Conservation (phyloP, 2,329 filamentous ascomycete species). For the Lachnellula occidentalis region DNA sequence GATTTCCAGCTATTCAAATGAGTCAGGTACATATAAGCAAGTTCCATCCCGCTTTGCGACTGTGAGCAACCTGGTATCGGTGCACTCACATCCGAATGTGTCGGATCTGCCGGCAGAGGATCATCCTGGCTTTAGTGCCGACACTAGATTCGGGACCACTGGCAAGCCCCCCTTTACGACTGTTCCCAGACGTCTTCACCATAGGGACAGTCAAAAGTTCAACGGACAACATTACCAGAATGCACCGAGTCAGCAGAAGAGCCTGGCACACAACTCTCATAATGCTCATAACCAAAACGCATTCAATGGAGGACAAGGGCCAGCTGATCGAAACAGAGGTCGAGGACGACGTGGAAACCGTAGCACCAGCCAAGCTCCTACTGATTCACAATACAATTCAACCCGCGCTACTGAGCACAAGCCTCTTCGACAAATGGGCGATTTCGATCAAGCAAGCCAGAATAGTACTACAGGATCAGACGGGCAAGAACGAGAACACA, state of each 20-base stretch:
- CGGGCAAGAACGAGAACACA: not conserved
- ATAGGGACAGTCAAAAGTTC: not conserved
- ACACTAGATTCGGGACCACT: conserved; percentile 9
- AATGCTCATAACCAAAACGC: too few species aligned
- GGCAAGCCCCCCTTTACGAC: not conserved
- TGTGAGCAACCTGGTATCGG: conserved; percentile 3
- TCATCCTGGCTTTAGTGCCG: conserved; percentile 3
- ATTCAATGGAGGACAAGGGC: not conserved
- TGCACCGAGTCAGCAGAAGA: not conserved
- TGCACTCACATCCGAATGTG: conserved; percentile 5
- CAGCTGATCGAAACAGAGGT: not conserved
- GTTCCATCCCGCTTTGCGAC: conserved; percentile 10
- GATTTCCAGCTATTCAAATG: not conserved
- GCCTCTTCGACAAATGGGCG: not conserved
- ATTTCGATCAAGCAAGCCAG: too few species aligned
- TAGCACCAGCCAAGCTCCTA: not conserved
- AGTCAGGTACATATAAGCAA: conserved; percentile 4
- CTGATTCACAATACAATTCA: not conserved
- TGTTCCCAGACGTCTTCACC: not conserved
- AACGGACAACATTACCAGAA: not conserved
- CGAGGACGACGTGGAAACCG: not conserved
- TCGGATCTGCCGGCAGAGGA: not conserved
- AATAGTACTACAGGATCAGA: not conserved
- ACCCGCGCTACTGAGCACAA: not conserved
- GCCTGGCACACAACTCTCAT: too few species aligned